These are phyloP conservation scores for Stachybotrys elegans DNA, from an alignment of 2,329 filamentous ascomycete species.

Conservation along the genomic window DNA sequence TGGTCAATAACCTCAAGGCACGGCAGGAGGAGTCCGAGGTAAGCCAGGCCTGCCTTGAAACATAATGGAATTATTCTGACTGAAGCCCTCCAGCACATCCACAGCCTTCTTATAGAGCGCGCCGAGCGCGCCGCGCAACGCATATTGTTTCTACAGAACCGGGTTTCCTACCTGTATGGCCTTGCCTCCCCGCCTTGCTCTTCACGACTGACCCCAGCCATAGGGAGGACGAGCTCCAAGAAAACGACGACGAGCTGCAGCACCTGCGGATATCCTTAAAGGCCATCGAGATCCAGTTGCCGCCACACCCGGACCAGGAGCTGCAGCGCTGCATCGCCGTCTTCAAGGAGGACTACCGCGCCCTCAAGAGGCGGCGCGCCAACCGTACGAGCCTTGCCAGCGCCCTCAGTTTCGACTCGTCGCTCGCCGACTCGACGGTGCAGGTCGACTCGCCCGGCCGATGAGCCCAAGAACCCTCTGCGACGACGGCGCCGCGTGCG, in stretches of 20 bases:
- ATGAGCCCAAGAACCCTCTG: conserved; percentile 3
- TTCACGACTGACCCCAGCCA: conserved; percentile 6
- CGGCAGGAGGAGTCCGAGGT: conserved; percentile 57
- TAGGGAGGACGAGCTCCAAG: conserved; percentile 51
- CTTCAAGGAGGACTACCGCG: conserved; percentile 56
- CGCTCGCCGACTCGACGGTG: conserved; percentile 17
- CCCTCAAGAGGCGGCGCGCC: conserved; percentile 41
- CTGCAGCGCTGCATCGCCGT: conserved; percentile 53
- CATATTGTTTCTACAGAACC: conserved; percentile 55
- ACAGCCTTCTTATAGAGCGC: conserved; percentile 53
- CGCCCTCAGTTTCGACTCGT: conserved; percentile 19
- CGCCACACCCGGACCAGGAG: conserved; percentile 47
- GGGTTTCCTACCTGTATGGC: conserved; percentile 50
- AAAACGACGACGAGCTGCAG: conserved; percentile 55
- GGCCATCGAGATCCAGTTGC: conserved; percentile 55
- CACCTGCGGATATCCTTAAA: conserved; percentile 59
- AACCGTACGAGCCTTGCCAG: conserved; percentile 23
- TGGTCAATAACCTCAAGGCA: conserved; percentile 45
- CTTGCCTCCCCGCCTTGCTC: not conserved
- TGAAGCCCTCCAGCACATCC: conserved; percentile 46
- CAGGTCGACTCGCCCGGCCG: conserved; percentile 10
- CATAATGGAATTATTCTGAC: conserved; percentile 17
- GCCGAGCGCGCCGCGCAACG: conserved; percentile 53
- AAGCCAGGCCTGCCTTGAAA: conserved; percentile 16
- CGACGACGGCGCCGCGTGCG: too few relatives aligned